Base-by-base conservation (phyloP, 148 eudicot species). In the Cornus kousa region DNA sequence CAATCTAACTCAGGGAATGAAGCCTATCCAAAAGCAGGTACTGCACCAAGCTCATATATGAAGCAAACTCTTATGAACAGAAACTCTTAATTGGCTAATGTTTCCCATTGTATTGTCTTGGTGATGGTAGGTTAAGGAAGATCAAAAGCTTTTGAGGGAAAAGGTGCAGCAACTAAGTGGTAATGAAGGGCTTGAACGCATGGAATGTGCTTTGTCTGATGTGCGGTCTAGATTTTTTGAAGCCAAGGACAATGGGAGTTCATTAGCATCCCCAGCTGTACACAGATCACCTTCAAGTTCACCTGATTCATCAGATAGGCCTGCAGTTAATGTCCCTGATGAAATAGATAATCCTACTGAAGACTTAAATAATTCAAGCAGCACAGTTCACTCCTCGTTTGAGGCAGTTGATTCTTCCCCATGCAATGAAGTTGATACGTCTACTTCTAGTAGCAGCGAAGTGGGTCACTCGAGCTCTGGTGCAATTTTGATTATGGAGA, bases 11-110 rank as follows among this genome's bases (percentile, higher is more conserved):
- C 90, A 81, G 76, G 86, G 79, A 71, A 85, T 87, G 88, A 85
- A 85, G 76, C 83, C 87, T 60, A 83, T 87, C 76, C 86, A 83
- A 77, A 85, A 81, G 74, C 90, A 87, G 88, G 90, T 85, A 39
- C 55, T 39, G 3, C 4, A 53, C 4, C 17, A 53, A 33, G 23
- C 46, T 68, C 48, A 50, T 23, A 16, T 17, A 72, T 17, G 33
- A 19, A 71, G 8, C 65, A 31, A 37, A 11, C 59, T 53, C 17
- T 53, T 11, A 53, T 53, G 59, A 16, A 20, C 7, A 48, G 33
- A 43, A 46, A 43, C 66, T 28, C 55, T 33, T 73, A 8, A 62
- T 40, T 43, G 46, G 14, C 68, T 74, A 74, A 74, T 80, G 73
- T 32, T 74, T 37, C 14, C 40, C 48, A n/a, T 53, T 17, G 22